Conservation (phyloP, 371 early-diverging fungal genomes). For the Enterospora canceri region DNA sequence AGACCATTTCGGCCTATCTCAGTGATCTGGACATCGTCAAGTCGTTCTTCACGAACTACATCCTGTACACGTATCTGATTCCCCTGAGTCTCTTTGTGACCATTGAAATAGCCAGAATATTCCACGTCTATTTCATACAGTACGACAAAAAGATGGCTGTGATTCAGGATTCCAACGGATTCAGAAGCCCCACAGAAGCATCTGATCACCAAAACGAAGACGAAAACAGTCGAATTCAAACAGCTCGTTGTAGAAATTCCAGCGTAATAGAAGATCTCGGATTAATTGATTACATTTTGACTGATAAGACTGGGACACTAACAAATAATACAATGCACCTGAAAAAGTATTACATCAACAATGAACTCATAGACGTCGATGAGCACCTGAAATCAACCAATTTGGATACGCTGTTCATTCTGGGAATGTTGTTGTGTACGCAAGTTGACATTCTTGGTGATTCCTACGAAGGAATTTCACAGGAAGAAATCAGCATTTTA, state of each 20-base stretch:
- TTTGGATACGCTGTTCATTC: slow-evolving; percentile 20
- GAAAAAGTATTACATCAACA: slow-evolving; percentile 53
- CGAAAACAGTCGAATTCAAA: slow-evolving; percentile 64
- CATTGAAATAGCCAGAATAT: slow-evolving; percentile 63
- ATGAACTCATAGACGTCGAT: neutral
- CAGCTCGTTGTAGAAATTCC: slow-evolving; percentile 69
- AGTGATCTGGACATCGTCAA: slow-evolving; percentile 33
- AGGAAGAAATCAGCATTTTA: slow-evolving; percentile 56
- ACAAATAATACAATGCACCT: slow-evolving; percentile 91
- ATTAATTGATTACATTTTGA: slow-evolving; percentile 78
- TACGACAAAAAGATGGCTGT: slow-evolving; percentile 38
- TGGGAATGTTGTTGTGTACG: slow-evolving; percentile 51
- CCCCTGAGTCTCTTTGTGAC: slow-evolving; percentile 87
- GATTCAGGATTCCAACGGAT: too few species aligned
- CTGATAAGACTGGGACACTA: slow-evolving; percentile 90
- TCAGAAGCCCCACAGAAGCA: neutral
- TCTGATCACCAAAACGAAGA: slow-evolving; percentile 50
- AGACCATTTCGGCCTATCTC: slow-evolving; percentile 19
- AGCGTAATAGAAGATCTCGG: slow-evolving; percentile 84
- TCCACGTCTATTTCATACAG: slow-evolving; percentile 65
- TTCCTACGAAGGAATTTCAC: slow-evolving; percentile 50
- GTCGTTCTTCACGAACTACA: slow-evolving; percentile 50
- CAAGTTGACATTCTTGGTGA: slow-evolving; percentile 37
- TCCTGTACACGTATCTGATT: slow-evolving; percentile 60
- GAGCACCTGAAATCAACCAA: slow-evolving; percentile 39